Evolutionary conservation across 2,329 filamentous ascomycete genomes (phyloP).

Genomic region (Verticillium tricorpus): DNA sequence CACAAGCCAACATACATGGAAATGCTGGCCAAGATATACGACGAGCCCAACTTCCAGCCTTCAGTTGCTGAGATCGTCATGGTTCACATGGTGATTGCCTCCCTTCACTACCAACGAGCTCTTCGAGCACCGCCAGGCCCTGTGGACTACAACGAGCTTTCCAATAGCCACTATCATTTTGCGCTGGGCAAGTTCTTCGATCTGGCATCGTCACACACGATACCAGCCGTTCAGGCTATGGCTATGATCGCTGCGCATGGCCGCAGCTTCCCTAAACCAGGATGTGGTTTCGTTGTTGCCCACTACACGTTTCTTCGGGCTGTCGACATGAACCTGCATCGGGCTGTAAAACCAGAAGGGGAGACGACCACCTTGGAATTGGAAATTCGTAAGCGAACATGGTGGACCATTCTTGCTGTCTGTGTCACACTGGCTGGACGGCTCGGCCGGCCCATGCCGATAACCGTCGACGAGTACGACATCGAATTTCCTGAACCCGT

Average conservation of each 20-base stretch:
- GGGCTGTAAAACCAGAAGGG: conserved; percentile 52
- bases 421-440: conserved; percentile 68
- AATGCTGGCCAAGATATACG: conserved; percentile 58
- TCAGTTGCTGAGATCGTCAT: conserved; percentile 62
- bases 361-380: conserved; percentile 56
- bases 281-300: conserved; percentile 65
- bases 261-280: conserved; percentile 74
- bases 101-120: conserved; percentile 74
- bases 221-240: conserved; percentile 69
- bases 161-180: conserved; percentile 76
- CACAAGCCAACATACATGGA: conserved; percentile 70
- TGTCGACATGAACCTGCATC: conserved; percentile 71
- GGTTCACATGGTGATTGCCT: conserved; percentile 75
- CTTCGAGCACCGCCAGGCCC: conserved; percentile 57
- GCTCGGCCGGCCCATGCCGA: conserved; percentile 71
- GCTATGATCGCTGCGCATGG: conserved; percentile 68
- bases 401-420: conserved; percentile 67
- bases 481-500: conserved; percentile 70
- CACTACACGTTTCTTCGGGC: conserved; percentile 63
- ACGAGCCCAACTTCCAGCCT: conserved; percentile 60
- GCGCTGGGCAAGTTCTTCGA: conserved; percentile 65
- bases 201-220: conserved; percentile 54
- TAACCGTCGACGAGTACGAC: conserved; percentile 72
- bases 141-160: conserved; percentile 55
- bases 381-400: conserved; percentile 72